Base-by-base conservation (phyloP, 2,329 filamentous ascomycete genomes). In the Gremmenia infestans region DNA sequence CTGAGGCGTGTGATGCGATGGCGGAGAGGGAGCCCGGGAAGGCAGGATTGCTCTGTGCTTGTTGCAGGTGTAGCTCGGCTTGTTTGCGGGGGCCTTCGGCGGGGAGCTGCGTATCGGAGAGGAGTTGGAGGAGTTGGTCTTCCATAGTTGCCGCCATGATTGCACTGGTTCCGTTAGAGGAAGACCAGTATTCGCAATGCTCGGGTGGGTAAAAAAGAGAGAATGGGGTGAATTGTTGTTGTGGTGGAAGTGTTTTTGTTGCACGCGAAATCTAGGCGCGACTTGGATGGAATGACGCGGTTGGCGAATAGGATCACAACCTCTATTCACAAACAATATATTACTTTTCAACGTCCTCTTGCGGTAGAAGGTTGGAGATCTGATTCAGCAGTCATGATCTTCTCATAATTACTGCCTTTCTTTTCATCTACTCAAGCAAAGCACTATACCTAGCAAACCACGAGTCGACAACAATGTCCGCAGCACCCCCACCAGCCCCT, bases 111-210 rank as follows among this genome's bases (percentile, higher is more conserved):
- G 92, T 96, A 74, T 91, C 90, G 68, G 87, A 84, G 62, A 99
- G 86, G 72, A 97, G 82, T 73, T 87, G 86, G 67, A 94, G 86
- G 73, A 99, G 84, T 78, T 96, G 87, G 76, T 95, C 87, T 81
- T 96, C 92, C 91, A 96, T 96, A 67, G 69, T 75, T 70, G 63
- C 65, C 60, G 59, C 64, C 63, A 69, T 68, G 17, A 32, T 59
- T 25, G 32, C 14, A n/a, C 43, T 42, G 43, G 35, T 28, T 19
- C 35, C 17, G 15, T 23, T 42, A n/a, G 23, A 15, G 36, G 35
- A 45, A 40, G 7, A 28, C 22, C n/a, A 37, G n/a, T 51, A 49
- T 36, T 43, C 37, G 49, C 28, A 43, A 35, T 46, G 28, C 39
- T 32, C 28, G 11, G 28, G 28, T 53, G 51, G n/a, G 51, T 39